These are phyloP conservation scores for Talaromyces stipitatus DNA, from an alignment of 495 filamentous ascomycete species.

Conservation along the genomic window DNA sequence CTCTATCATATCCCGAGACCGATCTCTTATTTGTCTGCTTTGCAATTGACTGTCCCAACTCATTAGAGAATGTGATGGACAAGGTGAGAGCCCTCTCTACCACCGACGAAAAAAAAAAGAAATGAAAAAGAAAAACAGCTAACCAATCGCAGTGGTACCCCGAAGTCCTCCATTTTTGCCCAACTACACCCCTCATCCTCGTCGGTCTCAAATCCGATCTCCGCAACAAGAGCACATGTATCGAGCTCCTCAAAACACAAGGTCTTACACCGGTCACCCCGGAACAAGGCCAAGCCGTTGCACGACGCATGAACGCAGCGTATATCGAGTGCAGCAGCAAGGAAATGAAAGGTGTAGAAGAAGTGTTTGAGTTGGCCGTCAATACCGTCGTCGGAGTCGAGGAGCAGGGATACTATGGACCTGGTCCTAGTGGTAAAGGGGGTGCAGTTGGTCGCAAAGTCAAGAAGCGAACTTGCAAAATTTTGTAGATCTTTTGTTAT, in stretches of 20 bases:
- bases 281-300: constrained; percentile 81
- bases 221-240: constrained; percentile 86
- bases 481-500: constrained; percentile 45
- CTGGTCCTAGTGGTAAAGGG: constrained; percentile 26
- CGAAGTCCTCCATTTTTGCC: constrained; percentile 98
- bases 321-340: constrained; percentile 99
- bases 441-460: constrained; percentile 26
- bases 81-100: constrained; percentile 55
- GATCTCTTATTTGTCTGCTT: constrained; percentile 98
- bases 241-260: constrained; percentile 96
- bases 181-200: constrained; percentile 89
- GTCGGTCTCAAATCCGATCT: constrained; percentile 96
- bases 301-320: constrained; percentile 81
- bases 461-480: constrained; percentile 68
- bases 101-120: too few relatives aligned
- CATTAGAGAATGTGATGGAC: constrained; percentile 95
- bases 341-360: constrained; percentile 90
- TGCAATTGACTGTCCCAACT: constrained; percentile 97
- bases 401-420: constrained; percentile 29
- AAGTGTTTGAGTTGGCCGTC: constrained; percentile 87
- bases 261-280: constrained; percentile 89
- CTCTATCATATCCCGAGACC: constrained; percentile 94
- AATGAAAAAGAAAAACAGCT: constrained; percentile 7
- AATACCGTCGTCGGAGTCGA: constrained; percentile 64
- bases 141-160: constrained; percentile 76